Evolutionary conservation across 2,329 filamentous ascomycete species (phyloP).

Genomic region (Fusarium nelsonii): DNA sequence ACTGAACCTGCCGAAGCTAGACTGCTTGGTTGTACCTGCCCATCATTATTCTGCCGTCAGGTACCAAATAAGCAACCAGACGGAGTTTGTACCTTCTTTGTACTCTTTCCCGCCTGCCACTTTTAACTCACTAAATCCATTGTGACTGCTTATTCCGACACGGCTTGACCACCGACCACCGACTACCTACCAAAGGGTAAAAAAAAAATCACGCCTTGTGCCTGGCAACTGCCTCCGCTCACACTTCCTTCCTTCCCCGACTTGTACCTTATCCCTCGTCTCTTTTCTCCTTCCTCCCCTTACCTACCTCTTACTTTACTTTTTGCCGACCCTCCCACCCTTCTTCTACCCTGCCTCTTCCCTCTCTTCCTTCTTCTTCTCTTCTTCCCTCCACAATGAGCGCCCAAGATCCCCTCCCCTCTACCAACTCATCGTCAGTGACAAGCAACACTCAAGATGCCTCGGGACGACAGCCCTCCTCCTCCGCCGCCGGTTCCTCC

Average conservation of each 20-base stretch:
- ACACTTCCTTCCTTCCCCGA: constrained; percentile 32
- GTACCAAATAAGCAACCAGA: constrained; percentile 34
- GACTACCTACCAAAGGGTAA: constrained; percentile 13
- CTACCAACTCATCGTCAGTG: constrained; percentile 45
- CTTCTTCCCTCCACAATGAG: constrained; percentile 53
- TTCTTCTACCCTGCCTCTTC: constrained; percentile 46
- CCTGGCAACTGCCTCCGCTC: constrained; percentile 44
- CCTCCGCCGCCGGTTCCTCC: constrained; percentile 71
- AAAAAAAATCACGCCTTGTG: constrained; percentile 45
- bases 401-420: constrained; percentile 44
- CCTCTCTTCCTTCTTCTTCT: constrained; percentile 46
- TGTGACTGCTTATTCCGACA: constrained; percentile 27
- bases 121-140: constrained; percentile 27
- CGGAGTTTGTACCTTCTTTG: constrained; percentile 40
- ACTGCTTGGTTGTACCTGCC: constrained; percentile 38
- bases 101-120: constrained; percentile 39
- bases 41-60: constrained; percentile 33
- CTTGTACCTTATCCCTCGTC: constrained; percentile 40
- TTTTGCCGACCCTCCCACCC: constrained; percentile 48
- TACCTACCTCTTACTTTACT: constrained; percentile 48
- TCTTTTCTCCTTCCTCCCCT: constrained; percentile 47
- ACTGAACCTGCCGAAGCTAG: constrained; percentile 2
- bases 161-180: constrained; percentile 36
- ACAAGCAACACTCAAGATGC: constrained; percentile 62
- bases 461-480: constrained; percentile 72